A percentile compares a stretch with the other conserved stretches of the same genome.
Conservation (phyloP, 306 rosid species). For the Malus orientalis region DNA sequence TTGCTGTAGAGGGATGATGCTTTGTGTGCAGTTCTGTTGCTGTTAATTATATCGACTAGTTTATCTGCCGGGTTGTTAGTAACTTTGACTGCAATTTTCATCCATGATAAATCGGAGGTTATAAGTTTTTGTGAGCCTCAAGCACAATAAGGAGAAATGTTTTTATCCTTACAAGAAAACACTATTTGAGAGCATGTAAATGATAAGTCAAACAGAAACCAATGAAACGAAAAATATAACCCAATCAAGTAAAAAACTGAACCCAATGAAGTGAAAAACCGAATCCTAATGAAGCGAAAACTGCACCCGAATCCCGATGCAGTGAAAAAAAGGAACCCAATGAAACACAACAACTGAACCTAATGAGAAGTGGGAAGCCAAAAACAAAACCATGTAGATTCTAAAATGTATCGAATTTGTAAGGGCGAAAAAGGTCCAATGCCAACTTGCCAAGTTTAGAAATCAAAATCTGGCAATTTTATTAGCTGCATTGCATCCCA, state of each 20-base stretch:
- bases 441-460: background rate
- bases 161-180: background rate
- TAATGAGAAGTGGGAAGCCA: background rate
- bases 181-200: background rate
- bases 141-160: background rate
- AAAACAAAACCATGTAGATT: background rate
- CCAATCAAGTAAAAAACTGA: background rate
- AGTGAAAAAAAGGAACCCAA: background rate
- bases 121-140: background rate
- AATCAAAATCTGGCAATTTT: background rate
- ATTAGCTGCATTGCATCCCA: background rate
- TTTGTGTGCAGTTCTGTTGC: slow-evolving; percentile 38
- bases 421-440: background rate
- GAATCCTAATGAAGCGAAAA: background rate
- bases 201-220: background rate
- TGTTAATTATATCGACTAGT: slow-evolving; percentile 30
- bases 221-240: background rate
- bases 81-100: slow-evolving; percentile 39
- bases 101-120: background rate
- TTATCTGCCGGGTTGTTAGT: slow-evolving; percentile 47
- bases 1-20: slow-evolving; percentile 33
- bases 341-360: background rate
- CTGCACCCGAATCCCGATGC: too few relatives aligned
- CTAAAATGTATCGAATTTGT: background rate
- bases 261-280: background rate